Evolutionary conservation across 495 filamentous ascomycete species (phyloP), one percentile per base, ranked within the genome.

Genomic region (Aspergillus heteromorphus): DNA sequence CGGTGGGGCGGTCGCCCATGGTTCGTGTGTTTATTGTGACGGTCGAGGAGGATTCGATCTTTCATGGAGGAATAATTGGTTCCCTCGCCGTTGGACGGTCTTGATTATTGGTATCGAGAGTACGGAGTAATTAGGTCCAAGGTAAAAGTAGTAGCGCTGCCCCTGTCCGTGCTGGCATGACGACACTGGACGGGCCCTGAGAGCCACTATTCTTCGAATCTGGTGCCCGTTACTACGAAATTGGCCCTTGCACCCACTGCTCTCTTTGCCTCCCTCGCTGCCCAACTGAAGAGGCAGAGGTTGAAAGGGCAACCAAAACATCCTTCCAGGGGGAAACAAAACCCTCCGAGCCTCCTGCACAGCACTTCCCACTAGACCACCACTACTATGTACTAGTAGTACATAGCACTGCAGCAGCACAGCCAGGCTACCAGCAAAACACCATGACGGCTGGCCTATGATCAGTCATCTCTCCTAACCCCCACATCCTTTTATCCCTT

Each of bases 381-480:
- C 23, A 7, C 23, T 7, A 7, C 23, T 7, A 4, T 7, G 4
- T 27, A 3, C 23, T 27, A 7, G 4, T 27, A 27, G 23, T 27
- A 27, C 4, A 27, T 7, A 27, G 23, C 5, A 38, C 13, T n/a
- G 23, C 23, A 58, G 53, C 49, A 40, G 40, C 58, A 51, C 48
- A 40, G 2, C 48, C 34, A 51, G 27, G 51, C 53, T 17, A n/a
- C 21, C 23, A 29, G 21, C 43, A 47, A 47, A 47, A 53, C 48
- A 52, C 40, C 30, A 60, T 56, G 49, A 42, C 34, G 31, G 20
- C 57, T 49, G 50, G 51, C 51, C 51, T 55, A 51, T 61, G 59
- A 61, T 55, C 59, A 40, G 51, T 61, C 54, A 55, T 53, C 16
- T 38, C 51, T 45, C 18, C 52, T 40, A 41, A 51, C 41, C 40